Percentiles rank a stretch among this genome's conserved stretches.
These are phyloP conservation scores for Cymbopogon citratus DNA, from an alignment of 176 grass and related monocot genomes.

Conservation along the genomic window DNA sequence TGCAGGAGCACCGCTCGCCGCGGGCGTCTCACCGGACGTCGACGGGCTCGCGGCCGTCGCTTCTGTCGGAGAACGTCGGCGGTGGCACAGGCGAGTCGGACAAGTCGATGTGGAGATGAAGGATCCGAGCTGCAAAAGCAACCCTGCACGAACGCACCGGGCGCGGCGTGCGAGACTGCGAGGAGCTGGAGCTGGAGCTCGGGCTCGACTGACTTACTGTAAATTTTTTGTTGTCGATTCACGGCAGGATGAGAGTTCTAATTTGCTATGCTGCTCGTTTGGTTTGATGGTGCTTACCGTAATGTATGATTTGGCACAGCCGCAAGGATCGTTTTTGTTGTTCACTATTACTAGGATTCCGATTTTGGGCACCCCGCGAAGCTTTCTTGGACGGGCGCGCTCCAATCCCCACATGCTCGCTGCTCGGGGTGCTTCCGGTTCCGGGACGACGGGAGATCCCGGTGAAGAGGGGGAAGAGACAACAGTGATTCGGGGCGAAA, in stretches of 20 bases:
- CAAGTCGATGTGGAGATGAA: constrained; percentile 64
- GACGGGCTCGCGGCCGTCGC: constrained; percentile 34
- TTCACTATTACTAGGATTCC: background rate
- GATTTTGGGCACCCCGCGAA: background rate
- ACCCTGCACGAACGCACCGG: background rate
- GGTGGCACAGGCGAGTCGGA: constrained; percentile 41
- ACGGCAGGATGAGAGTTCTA: background rate
- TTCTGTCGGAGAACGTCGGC: constrained; percentile 55
- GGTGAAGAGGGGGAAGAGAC: background rate
- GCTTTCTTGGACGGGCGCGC: no score
- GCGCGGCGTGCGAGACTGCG: background rate
- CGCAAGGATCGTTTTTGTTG: background rate
- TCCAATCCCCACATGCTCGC: background rate
- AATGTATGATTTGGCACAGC: constrained; percentile 16
- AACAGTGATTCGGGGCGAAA: no score
- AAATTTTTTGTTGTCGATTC: constrained; percentile 45
- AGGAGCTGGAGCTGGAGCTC: constrained; percentile 9
- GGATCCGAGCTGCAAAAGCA: background rate
- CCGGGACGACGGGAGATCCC: background rate
- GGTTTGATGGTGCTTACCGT: constrained; percentile 19
- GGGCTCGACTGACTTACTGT: constrained; percentile 37
- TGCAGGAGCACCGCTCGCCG: constrained; percentile 68
- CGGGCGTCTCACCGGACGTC: constrained; percentile 40
- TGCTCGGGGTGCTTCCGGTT: no score
- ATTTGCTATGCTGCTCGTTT: background rate